phyloP scores from a whole-genome alignment of 1,139 yeast species.

The Saccharomyces uvarum region DNA sequence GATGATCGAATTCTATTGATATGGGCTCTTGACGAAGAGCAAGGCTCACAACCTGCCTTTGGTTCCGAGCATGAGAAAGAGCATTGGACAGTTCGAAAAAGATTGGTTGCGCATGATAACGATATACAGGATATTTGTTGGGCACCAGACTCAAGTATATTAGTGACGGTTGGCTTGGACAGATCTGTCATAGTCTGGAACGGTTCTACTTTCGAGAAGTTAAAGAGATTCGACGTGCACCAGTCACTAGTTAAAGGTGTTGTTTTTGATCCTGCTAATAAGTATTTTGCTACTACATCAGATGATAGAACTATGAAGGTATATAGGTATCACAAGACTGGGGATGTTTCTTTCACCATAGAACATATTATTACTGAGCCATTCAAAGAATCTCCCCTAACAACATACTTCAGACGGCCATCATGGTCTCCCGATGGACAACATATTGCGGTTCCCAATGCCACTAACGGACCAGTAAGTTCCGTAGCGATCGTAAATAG shows the following conservation, averaged over 20 bases:
- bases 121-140: constrained; percentile 96
- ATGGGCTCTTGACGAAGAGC: constrained; percentile 92
- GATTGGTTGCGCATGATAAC: constrained; percentile 92
- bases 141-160: constrained; percentile 88
- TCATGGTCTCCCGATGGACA: constrained; percentile 99
- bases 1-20: constrained; percentile 87
- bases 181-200: constrained; percentile 90
- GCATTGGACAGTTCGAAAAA: constrained; percentile 87
- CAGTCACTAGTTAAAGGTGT: constrained; percentile 95
- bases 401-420: constrained; percentile 83
- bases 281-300: constrained; percentile 92
- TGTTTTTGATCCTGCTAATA: constrained; percentile 95
- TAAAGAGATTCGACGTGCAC: constrained; percentile 84
- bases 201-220: constrained; percentile 82
- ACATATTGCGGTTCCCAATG: constrained; percentile 92
- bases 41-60: constrained; percentile 43
- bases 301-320: constrained; percentile 89
- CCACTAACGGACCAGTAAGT: constrained; percentile 92
- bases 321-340: constrained; percentile 72
- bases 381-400: constrained; percentile 79
- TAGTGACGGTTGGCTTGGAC: constrained; percentile 91
- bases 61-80: constrained; percentile 65
- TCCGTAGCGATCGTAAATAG: constrained; percentile 82
- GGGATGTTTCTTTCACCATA: constrained; percentile 74
- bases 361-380: constrained; percentile 81